Evolutionary conservation across 2,329 filamentous ascomycete genomes (phyloP).

Genomic region (Fusarium tjaetaba): DNA sequence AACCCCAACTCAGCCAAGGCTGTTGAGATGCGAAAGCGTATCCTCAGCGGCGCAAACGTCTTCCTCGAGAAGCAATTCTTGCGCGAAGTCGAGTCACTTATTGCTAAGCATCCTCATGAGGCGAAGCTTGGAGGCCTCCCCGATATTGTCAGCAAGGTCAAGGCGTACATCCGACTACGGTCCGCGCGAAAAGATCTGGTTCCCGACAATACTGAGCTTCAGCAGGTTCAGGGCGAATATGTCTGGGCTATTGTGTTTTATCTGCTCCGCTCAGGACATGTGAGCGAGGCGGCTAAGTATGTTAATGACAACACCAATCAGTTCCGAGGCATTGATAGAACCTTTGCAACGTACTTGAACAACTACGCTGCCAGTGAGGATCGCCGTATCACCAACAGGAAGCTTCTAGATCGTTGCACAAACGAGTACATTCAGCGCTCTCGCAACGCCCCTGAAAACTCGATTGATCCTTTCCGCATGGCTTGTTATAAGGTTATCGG

Average conservation of each 20-base stretch:
- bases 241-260: constrained; percentile 97
- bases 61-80: constrained; percentile 87
- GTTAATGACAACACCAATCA: constrained; percentile 81
- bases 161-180: constrained; percentile 88
- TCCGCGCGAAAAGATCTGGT: constrained; percentile 84
- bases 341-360: constrained; percentile 87
- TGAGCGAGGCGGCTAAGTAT: constrained; percentile 86
- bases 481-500: constrained; percentile 98
- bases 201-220: constrained; percentile 81
- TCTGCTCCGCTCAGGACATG: constrained; percentile 84
- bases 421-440: constrained; percentile 89
- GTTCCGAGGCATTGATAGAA: constrained; percentile 90
- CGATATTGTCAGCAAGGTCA: constrained; percentile 88
- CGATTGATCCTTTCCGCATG: constrained; percentile 93
- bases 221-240: constrained; percentile 82
- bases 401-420: constrained; percentile 86
- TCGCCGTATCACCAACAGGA: constrained; percentile 75
- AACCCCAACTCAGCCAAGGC: constrained; percentile 71
- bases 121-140: constrained; percentile 91
- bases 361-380: constrained; percentile 83
- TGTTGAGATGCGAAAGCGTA: constrained; percentile 77
- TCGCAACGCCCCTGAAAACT: constrained; percentile 85
- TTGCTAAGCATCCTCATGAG: constrained; percentile 86
- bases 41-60: constrained; percentile 80
- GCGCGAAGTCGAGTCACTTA: constrained; percentile 77